phyloP scores from a whole-genome alignment of 352 stramenopile genomes.

The Phytophthora sp. region DNA sequence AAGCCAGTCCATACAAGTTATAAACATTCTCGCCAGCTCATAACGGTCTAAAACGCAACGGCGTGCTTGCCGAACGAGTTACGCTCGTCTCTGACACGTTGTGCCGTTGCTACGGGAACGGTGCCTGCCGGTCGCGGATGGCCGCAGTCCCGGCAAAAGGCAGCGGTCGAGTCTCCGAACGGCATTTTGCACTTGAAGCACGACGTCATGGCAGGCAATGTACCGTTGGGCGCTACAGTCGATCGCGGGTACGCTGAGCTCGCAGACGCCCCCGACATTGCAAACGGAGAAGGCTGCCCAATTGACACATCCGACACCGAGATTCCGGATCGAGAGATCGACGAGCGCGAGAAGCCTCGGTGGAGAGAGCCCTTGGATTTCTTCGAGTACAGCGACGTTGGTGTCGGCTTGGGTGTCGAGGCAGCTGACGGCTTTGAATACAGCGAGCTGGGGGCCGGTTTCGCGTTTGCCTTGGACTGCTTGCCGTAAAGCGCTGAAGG shows the following conservation, averaged over 20 bases:
- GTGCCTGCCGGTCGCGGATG: conserved; percentile 44
- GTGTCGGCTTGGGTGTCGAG: conserved; percentile 25
- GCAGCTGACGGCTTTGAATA: conserved; percentile 29
- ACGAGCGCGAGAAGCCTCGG: conserved; percentile 30
- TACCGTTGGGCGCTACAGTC: not conserved
- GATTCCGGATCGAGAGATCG: conserved; percentile 20
- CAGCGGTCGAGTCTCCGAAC: conserved; percentile 53
- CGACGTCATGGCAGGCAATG: conserved; percentile 15
- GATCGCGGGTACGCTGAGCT: conserved; percentile 18
- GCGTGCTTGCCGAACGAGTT: conserved; percentile 24
- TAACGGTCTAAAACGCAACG: conserved; percentile 26
- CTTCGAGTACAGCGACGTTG: conserved; percentile 37
- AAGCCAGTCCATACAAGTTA: not conserved
- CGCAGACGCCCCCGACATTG: conserved; percentile 20
- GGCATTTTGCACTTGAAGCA: conserved; percentile 63
- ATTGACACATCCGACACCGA: conserved; percentile 23
- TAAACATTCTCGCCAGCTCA: not conserved
- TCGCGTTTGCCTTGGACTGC: conserved; percentile 22
- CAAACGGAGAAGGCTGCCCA: conserved; percentile 29
- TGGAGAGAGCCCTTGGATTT: conserved; percentile 17
- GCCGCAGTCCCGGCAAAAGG: conserved; percentile 82
- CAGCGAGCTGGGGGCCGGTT: conserved; percentile 19
- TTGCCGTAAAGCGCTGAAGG: conserved; percentile 32
- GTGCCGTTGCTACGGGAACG: conserved; percentile 10
- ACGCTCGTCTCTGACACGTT: conserved; percentile 17